A percentile compares a stretch with the other conserved stretches of the same genome.
phyloP scores from a whole-genome alignment of 108 stramenopile genomes.

The Craspedostauros australis region DNA sequence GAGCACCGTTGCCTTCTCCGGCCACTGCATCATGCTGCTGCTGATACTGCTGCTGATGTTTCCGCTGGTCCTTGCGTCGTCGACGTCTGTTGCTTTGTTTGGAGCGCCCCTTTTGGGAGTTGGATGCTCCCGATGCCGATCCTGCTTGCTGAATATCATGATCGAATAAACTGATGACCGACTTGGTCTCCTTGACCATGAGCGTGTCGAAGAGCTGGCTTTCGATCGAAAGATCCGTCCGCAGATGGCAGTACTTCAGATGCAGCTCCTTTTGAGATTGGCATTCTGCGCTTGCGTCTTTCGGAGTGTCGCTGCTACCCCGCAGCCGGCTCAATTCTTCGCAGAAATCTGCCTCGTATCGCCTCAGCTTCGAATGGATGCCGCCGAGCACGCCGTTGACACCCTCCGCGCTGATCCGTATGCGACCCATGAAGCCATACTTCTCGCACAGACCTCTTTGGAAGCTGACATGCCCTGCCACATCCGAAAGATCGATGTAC shows the following conservation, averaged over 20 bases:
- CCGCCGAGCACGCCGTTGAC: conserved; percentile 82
- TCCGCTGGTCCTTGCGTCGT: not conserved
- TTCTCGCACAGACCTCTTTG: conserved; percentile 37
- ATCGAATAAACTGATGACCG: conserved; percentile 70
- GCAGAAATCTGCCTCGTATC: conserved; percentile 39
- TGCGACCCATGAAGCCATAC: conserved; percentile 47
- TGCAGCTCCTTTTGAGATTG: conserved; percentile 30
- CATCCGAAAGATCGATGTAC: conserved; percentile 36
- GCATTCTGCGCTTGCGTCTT: not conserved
- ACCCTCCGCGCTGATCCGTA: conserved; percentile 68
- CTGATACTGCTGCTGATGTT: conserved; percentile 5
- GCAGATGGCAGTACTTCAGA: conserved; percentile 67
- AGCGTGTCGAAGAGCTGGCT: conserved; percentile 56
- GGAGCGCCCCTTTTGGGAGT: conserved; percentile 2
- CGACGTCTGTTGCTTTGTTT: conserved; percentile 12
- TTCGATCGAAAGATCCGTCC: conserved; percentile 48
- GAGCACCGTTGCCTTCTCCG: not conserved
- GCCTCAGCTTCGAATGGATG: conserved; percentile 11
- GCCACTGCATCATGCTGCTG: not conserved
- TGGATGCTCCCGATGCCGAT: conserved; percentile 1
- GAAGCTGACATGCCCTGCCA: conserved; percentile 37
- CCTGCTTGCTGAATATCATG: not conserved
- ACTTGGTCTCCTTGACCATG: conserved; percentile 51
- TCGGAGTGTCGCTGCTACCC: not conserved
- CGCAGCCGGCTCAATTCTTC: conserved; percentile 16